These are phyloP conservation scores for Cyphellophora attinorum DNA, from an alignment of 2,329 filamentous ascomycete species.

Conservation along the genomic window DNA sequence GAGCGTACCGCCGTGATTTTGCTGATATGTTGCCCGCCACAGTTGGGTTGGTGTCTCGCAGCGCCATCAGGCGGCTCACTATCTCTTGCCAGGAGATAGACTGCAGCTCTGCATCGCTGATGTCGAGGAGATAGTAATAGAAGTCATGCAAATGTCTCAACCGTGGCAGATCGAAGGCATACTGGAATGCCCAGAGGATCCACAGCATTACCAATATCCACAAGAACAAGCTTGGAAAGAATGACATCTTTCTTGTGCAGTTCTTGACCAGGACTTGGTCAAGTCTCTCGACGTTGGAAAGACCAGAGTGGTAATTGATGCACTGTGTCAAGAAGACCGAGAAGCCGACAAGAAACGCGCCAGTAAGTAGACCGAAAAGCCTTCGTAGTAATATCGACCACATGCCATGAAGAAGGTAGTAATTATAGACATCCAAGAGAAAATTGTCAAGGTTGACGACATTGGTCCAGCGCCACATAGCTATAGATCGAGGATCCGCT, in stretches of 20 bases:
- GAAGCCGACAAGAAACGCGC: conserved; percentile 72
- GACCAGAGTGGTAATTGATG: conserved; percentile 67
- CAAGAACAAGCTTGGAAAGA: conserved; percentile 64
- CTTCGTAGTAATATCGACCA: conserved; percentile 73
- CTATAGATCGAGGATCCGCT: conserved; percentile 60
- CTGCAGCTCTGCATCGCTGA: conserved; percentile 80
- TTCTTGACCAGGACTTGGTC: conserved; percentile 57
- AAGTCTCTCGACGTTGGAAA: conserved; percentile 50
- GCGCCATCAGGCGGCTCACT: conserved; percentile 71
- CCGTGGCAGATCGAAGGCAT: conserved; percentile 62
- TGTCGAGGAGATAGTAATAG: conserved; percentile 70
- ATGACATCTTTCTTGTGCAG: conserved; percentile 67
- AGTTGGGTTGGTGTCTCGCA: conserved; percentile 78
- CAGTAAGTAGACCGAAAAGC: conserved; percentile 65
- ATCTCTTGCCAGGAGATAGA: conserved; percentile 91
- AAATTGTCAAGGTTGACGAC: conserved; percentile 84
- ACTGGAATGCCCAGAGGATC: conserved; percentile 68
- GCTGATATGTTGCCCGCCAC: conserved; percentile 58
- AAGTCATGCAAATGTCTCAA: conserved; percentile 75
- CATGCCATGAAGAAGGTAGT: conserved; percentile 73
- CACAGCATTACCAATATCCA: conserved; percentile 84
- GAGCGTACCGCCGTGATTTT: conserved; percentile 53
- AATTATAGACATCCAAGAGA: conserved; percentile 75
- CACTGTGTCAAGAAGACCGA: conserved; percentile 79
- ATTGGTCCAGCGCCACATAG: conserved; percentile 89